These are phyloP conservation scores for Phytopythium sindhum DNA, from an alignment of 352 stramenopile species.

Conservation along the genomic window DNA sequence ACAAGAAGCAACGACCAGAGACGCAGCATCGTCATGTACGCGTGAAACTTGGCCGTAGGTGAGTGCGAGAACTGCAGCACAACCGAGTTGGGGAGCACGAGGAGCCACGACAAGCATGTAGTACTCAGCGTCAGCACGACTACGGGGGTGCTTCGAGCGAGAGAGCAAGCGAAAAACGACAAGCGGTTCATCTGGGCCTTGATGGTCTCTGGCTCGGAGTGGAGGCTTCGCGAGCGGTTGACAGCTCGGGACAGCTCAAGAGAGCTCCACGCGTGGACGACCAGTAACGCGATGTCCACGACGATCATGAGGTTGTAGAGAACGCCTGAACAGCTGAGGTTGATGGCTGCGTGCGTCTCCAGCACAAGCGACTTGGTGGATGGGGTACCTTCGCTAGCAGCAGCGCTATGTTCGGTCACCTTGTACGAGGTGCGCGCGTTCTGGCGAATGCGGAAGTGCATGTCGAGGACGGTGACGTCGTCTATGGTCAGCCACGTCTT, in stretches of 20 bases:
- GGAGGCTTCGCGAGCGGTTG: not conserved
- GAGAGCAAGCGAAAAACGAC: constrained; percentile 32
- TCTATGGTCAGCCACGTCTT: constrained; percentile 46
- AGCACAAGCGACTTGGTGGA: constrained; percentile 11
- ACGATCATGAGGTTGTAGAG: constrained; percentile 48
- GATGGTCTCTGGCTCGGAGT: constrained; percentile 12
- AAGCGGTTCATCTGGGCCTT: constrained; percentile 6
- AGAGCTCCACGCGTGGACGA: constrained; percentile 26
- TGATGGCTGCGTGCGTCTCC: constrained; percentile 22
- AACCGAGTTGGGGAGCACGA: constrained; percentile 49
- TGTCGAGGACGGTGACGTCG: constrained; percentile 31
- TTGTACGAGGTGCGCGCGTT: constrained; percentile 32
- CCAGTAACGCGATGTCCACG: constrained; percentile 24
- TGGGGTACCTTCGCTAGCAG: not conserved
- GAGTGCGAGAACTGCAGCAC: constrained; percentile 29
- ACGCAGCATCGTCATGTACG: constrained; percentile 31
- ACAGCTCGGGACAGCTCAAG: constrained; percentile 15
- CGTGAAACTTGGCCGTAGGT: constrained; percentile 24
- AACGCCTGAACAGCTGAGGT: constrained; percentile 43
- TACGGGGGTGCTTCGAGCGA: constrained; percentile 38
- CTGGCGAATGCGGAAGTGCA: constrained; percentile 41
- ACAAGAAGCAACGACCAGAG: constrained; percentile 35
- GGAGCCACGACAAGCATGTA: constrained; percentile 48
- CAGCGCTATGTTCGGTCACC: constrained; percentile 1
- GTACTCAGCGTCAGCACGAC: constrained; percentile 24